phyloP scores from a whole-genome alignment of 2,329 filamentous ascomycete species.

The Rutstroemia sp. region DNA sequence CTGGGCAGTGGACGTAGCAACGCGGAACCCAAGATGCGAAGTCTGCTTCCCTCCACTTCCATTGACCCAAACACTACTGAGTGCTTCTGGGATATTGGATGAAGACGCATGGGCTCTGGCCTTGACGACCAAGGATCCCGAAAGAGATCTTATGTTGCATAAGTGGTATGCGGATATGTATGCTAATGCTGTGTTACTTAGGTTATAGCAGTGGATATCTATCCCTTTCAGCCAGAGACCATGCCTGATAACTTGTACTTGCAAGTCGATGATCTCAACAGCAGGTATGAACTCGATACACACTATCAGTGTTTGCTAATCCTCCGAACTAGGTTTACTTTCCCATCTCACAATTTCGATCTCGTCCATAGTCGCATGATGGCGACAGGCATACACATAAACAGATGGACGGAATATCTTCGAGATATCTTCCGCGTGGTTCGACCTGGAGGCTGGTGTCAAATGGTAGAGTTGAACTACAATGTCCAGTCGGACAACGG shows the following conservation, averaged over 20 bases:
- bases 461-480: slow-evolving; percentile 82
- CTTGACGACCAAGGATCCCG: background rate
- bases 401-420: slow-evolving; percentile 70
- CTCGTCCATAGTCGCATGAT: slow-evolving; percentile 58
- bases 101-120: background rate
- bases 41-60: slow-evolving; percentile 35
- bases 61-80: background rate
- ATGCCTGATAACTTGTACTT: slow-evolving; percentile 55
- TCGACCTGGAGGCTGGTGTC: slow-evolving; percentile 73
- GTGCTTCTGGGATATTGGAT: background rate
- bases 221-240: slow-evolving; percentile 60
- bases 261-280: slow-evolving; percentile 62
- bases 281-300: slow-evolving; percentile 37
- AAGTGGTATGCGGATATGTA: background rate
- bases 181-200: slow-evolving; percentile 29
- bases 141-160: background rate
- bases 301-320: background rate
- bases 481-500: slow-evolving; percentile 83
- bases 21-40: slow-evolving; percentile 55
- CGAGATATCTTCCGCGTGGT: slow-evolving; percentile 66
- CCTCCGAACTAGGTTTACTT: slow-evolving; percentile 49
- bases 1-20: slow-evolving; percentile 64
- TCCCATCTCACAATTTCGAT: slow-evolving; percentile 66
- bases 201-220: slow-evolving; percentile 67
- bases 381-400: slow-evolving; percentile 23